phyloP scores from a whole-genome alignment of 495 filamentous ascomycete genomes.

The Penicillium herquei region DNA sequence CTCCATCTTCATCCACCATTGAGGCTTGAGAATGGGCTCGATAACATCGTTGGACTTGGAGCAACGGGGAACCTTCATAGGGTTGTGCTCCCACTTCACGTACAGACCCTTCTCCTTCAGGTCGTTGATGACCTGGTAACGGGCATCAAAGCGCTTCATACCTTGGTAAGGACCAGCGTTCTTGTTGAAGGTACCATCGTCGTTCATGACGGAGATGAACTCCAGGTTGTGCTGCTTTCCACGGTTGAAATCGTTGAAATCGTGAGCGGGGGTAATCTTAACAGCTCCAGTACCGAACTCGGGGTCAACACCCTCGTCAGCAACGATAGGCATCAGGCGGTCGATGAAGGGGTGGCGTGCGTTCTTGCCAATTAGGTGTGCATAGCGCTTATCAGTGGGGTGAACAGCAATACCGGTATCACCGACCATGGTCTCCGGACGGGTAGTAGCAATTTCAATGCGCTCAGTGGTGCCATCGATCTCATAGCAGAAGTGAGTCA shows the following conservation, averaged over 20 bases:
- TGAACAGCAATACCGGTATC: constrained; percentile 77
- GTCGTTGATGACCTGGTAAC: constrained; percentile 67
- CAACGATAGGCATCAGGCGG: constrained; percentile 65
- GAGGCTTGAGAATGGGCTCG: constrained; percentile 76
- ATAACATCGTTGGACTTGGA: constrained; percentile 75
- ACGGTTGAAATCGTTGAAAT: constrained; percentile 73
- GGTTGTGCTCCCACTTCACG: constrained; percentile 74
- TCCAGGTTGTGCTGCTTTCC: constrained; percentile 64
- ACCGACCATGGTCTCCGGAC: constrained; percentile 80
- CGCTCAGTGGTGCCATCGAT: constrained; percentile 62
- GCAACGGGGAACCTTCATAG: constrained; percentile 78
- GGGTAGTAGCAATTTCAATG: constrained; percentile 76
- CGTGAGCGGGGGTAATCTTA: constrained; percentile 78
- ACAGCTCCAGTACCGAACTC: constrained; percentile 79
- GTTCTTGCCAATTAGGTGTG: constrained; percentile 68
- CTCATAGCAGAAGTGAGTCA: constrained; percentile 69
- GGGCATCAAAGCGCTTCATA: constrained; percentile 73
- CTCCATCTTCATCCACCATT: constrained; percentile 75
- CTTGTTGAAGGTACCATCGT: constrained; percentile 63
- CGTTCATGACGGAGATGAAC: constrained; percentile 51
- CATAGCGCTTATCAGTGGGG: constrained; percentile 62
- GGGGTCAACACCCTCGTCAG: constrained; percentile 66
- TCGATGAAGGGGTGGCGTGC: constrained; percentile 71
- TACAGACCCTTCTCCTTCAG: constrained; percentile 70
- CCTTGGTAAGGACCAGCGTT: constrained; percentile 61